Conservation (phyloP, 306 rosid species). For the Vicia sativa region DNA sequence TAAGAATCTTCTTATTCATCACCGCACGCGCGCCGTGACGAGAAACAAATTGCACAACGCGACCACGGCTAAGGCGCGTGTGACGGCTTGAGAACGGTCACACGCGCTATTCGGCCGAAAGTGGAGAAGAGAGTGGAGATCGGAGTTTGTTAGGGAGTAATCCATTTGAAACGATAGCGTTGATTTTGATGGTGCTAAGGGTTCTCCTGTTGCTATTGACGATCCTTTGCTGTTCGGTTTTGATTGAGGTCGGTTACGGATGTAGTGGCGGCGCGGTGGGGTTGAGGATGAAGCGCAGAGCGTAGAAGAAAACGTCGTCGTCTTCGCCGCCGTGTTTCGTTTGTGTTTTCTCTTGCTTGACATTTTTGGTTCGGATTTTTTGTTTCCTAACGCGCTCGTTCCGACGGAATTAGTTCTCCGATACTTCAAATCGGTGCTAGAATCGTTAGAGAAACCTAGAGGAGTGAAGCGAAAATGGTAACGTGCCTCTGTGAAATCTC, state of each 20-base stretch:
- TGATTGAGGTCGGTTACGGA: constrained; percentile 6
- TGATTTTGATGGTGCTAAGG: constrained; percentile 83
- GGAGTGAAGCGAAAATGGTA: background rate
- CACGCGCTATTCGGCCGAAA: constrained; percentile 84
- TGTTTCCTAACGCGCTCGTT: too few relatives aligned
- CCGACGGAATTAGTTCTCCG: background rate
- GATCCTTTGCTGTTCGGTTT: constrained; percentile 4
- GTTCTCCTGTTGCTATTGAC: background rate
- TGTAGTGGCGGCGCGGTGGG: background rate
- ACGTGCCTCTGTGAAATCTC: too few relatives aligned
- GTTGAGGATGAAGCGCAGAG: constrained; percentile 41
- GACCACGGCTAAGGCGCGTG: constrained; percentile 83
- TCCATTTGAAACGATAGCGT: constrained; percentile 83
- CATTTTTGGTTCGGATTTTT: too few relatives aligned
- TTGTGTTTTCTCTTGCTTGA: constrained; percentile 2
- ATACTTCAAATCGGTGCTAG: too few relatives aligned
- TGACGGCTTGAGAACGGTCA: constrained; percentile 81
- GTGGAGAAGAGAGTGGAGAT: constrained; percentile 90
- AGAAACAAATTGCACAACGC: constrained; percentile 85
- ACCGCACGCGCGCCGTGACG: constrained; percentile 67
- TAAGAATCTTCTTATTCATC: constrained; percentile 71
- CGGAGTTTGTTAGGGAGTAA: constrained; percentile 84
- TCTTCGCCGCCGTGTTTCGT: constrained; percentile 51
- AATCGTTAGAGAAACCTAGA: background rate
- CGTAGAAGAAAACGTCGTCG: constrained; percentile 84